Conservation (phyloP, 257 asterid species). For the Solanum paucissectum region DNA sequence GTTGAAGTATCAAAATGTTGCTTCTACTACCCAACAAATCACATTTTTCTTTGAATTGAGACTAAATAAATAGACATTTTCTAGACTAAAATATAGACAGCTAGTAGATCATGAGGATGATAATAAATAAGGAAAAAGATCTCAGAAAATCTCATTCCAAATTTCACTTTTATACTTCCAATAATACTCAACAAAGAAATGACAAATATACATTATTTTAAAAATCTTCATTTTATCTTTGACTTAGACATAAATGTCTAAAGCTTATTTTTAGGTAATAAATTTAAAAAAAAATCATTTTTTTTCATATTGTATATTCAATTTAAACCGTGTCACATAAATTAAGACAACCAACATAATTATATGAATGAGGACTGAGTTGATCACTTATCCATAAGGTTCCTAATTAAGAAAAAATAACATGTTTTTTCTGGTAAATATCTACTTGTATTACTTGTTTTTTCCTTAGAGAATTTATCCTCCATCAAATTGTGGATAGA, state of each 20-base stretch:
- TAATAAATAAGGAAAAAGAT: not conserved
- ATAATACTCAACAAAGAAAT: not conserved
- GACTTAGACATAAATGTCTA: not conserved
- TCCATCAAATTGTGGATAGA: not conserved
- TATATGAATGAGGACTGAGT: not conserved
- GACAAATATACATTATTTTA: not conserved
- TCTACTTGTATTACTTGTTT: not conserved
- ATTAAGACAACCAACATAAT: not conserved
- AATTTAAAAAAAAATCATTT: too few species aligned
- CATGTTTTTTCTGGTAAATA: not conserved
- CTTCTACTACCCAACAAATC: not conserved
- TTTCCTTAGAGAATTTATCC: not conserved
- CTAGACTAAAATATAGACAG: not conserved
- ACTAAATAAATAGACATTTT: not conserved
- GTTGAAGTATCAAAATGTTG: not conserved
- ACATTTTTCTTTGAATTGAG: not conserved
- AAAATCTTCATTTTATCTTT: not conserved
- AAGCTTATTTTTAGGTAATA: not conserved
- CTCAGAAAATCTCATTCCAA: not conserved
- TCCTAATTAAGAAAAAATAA: not conserved
- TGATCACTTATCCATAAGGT: not conserved
- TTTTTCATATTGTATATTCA: not conserved
- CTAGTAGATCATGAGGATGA: not conserved
- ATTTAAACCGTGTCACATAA: rapidly evolving
- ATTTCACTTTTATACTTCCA: not conserved